A percentile compares a stretch with the other conserved stretches of the same genome.
phyloP scores from a whole-genome alignment of 345 rosid genomes.

The Chamaenerion angustifolium region DNA sequence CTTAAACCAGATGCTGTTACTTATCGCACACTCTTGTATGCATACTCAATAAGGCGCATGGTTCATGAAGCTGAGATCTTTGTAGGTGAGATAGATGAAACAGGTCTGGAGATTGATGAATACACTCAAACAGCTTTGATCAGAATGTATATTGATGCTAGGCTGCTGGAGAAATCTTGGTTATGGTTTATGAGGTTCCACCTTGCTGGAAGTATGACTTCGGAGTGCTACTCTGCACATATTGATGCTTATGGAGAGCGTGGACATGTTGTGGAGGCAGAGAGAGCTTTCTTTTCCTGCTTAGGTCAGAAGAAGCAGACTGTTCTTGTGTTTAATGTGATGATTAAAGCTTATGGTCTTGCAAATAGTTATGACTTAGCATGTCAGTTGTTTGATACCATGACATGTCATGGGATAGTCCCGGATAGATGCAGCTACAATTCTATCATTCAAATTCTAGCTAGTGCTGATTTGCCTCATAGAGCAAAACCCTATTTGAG shows the following conservation, averaged over 20 bases:
- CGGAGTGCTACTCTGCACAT: constrained; percentile 70
- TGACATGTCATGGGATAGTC: constrained; percentile 42
- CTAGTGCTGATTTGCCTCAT: constrained; percentile 43
- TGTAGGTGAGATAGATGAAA: constrained; percentile 52
- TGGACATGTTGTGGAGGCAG: constrained; percentile 47
- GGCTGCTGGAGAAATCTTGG: constrained; percentile 72
- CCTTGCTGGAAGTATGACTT: constrained; percentile 45
- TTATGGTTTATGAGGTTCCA: constrained; percentile 74
- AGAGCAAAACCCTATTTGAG: constrained; percentile 40
- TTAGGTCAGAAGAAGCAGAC: constrained; percentile 38
- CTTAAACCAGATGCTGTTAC: constrained; percentile 73
- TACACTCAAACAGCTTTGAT: constrained; percentile 78
- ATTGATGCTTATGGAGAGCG: constrained; percentile 77
- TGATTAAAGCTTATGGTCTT: constrained; percentile 81
- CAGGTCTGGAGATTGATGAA: constrained; percentile 62
- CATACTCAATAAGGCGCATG: constrained; percentile 70
- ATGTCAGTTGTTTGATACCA: constrained; percentile 59
- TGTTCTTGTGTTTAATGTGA: constrained; percentile 65
- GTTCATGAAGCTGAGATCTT: constrained; percentile 61
- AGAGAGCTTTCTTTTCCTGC: constrained; percentile 46
- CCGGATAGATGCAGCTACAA: constrained; percentile 64
- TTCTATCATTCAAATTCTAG: constrained; percentile 57
- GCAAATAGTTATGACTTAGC: constrained; percentile 43
- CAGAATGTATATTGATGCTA: constrained; percentile 70
- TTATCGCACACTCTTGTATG: constrained; percentile 72